Evolutionary conservation across 2,329 filamentous ascomycete genomes (phyloP).

Genomic region (Alternaria sp.): DNA sequence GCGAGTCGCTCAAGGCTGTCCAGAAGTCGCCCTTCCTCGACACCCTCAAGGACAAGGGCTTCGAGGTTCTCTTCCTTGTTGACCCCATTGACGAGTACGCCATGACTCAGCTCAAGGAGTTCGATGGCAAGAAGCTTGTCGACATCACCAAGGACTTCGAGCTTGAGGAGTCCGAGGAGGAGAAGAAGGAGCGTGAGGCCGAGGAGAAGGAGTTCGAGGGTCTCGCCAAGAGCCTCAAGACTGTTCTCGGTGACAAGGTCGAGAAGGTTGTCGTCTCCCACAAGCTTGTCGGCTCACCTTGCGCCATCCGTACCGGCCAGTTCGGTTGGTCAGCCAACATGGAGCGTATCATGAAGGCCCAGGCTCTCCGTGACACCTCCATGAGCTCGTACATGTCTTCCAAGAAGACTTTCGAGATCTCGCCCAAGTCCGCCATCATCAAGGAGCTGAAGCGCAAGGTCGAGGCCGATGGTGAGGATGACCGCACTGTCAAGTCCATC

Average conservation of each 20-base stretch:
- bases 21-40: slow-evolving; percentile 99
- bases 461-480: slow-evolving; percentile 94
- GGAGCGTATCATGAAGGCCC: slow-evolving; percentile 99
- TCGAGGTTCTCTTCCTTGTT: slow-evolving; percentile 98
- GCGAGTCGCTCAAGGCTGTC: slow-evolving; percentile 98
- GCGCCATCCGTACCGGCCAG: slow-evolving; percentile 98
- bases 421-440: slow-evolving; percentile 96
- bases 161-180: slow-evolving; percentile 99
- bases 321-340: slow-evolving; percentile 99
- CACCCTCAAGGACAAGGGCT: slow-evolving; percentile 97
- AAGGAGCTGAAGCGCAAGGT: slow-evolving; percentile 99
- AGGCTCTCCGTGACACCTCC: slow-evolving; percentile 98
- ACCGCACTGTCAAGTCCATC: slow-evolving; percentile 99
- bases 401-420: slow-evolving; percentile 99
- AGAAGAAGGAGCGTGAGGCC: slow-evolving; percentile 93
- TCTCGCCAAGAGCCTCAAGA: slow-evolving; percentile 97
- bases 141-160: slow-evolving; percentile 99
- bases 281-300: slow-evolving; percentile 94
- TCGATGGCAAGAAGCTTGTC: slow-evolving; percentile 99
- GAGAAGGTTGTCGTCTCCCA: slow-evolving; percentile 99
- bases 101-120: slow-evolving; percentile 99
- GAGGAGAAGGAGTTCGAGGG: slow-evolving; percentile 98
- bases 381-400: slow-evolving; percentile 99
- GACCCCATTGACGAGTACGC: slow-evolving; percentile 99
- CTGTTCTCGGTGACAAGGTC: slow-evolving; percentile 98